Evolutionary conservation across 106 monocot genomes (phyloP).

Genomic region (Allium fistulosum): DNA sequence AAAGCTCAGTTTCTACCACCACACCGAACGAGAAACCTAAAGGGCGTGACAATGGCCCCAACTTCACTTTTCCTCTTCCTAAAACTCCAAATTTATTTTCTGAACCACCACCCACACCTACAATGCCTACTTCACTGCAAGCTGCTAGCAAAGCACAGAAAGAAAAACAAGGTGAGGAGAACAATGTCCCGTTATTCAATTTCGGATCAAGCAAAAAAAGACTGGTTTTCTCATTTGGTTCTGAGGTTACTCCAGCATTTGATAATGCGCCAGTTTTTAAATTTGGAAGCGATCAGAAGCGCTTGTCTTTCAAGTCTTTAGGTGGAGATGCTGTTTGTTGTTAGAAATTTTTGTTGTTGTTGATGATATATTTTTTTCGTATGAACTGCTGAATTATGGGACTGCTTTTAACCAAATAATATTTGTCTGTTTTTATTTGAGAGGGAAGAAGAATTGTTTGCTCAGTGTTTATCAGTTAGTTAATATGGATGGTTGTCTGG

Average conservation of each 20-base stretch:
- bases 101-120: constrained; percentile 27
- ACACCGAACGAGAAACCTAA: not conserved
- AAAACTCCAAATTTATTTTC: not conserved
- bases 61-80: constrained; percentile 19
- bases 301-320: constrained; percentile 10
- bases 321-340: constrained; percentile 2
- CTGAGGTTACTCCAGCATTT: not conserved
- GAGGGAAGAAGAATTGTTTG: too few species aligned
- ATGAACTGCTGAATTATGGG: too few species aligned
- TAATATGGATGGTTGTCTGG: too few species aligned
- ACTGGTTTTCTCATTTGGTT: constrained; percentile 15
- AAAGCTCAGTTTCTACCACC: not conserved
- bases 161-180: not conserved
- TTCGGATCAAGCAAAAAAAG: not conserved
- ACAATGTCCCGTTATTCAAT: constrained; percentile 7
- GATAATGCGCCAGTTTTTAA: not conserved
- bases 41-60: constrained; percentile 1
- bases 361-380: not conserved
- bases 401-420: too few species aligned
- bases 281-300: constrained; percentile 5
- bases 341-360: not conserved
- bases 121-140: constrained; percentile 5
- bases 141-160: not conserved
- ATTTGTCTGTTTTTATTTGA: too few species aligned
- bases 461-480: too few species aligned